These are phyloP conservation scores for Coniella vitis DNA, from an alignment of 2,329 filamentous ascomycete species.

Conservation along the genomic window DNA sequence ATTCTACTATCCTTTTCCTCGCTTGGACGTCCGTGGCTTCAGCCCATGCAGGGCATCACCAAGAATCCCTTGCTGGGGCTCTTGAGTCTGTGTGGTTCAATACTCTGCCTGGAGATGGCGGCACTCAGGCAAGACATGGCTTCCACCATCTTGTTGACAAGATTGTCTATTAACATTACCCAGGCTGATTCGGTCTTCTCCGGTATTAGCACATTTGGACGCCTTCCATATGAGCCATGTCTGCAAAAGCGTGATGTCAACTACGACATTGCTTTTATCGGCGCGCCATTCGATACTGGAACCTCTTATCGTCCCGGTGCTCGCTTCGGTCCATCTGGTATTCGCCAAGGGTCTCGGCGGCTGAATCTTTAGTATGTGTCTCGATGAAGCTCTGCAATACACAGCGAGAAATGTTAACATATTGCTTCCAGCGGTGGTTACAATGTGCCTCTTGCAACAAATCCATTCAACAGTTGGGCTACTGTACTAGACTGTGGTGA, in stretches of 20 bases:
- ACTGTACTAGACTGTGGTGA: slow-evolving; percentile 78
- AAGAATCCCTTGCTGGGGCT: slow-evolving; percentile 59
- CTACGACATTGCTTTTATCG: slow-evolving; percentile 82
- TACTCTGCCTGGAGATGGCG: slow-evolving; percentile 72
- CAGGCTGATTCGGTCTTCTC: slow-evolving; percentile 85
- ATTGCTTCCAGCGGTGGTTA: slow-evolving; percentile 63
- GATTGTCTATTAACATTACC: neutral
- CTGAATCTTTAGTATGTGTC: slow-evolving; percentile 75
- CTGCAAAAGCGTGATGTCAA: slow-evolving; percentile 57
- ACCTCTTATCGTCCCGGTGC: slow-evolving; percentile 81
- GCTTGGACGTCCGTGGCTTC: slow-evolving; percentile 42
- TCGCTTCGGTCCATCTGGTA: slow-evolving; percentile 76
- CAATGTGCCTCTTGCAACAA: slow-evolving; percentile 72
- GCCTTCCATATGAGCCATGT: slow-evolving; percentile 71
- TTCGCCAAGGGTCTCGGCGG: slow-evolving; percentile 77
- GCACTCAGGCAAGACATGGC: slow-evolving; percentile 57
- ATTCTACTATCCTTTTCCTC: slow-evolving; percentile 22
- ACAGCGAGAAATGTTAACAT: slow-evolving; percentile 1
- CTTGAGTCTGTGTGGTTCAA: slow-evolving; percentile 78
- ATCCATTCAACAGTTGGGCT: slow-evolving; percentile 77
- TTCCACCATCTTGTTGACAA: neutral
- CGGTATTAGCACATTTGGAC: slow-evolving; percentile 79
- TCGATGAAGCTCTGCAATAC: neutral
- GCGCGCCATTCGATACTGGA: slow-evolving; percentile 81
- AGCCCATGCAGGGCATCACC: slow-evolving; percentile 55